A percentile compares a stretch with the other conserved stretches of the same genome.
Evolutionary conservation across 345 rosid species (phyloP).

Genomic region (Bruguiera parviflora): DNA sequence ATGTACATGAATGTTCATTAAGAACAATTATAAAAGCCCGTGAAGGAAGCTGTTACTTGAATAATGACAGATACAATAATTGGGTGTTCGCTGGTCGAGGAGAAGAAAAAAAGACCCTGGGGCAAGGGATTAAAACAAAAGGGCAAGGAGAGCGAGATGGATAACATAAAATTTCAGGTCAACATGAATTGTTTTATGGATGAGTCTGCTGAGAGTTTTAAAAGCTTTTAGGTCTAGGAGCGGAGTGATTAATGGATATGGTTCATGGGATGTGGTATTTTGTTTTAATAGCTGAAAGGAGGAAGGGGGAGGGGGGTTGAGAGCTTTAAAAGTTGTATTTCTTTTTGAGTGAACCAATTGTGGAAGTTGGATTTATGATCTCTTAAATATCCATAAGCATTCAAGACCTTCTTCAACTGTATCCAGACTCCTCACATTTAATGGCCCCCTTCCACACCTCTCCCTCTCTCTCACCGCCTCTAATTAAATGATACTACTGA

Average conservation of each 20-base stretch:
- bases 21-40: neutral
- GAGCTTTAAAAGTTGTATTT: conserved; percentile 42
- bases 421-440: conserved; percentile 42
- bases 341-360: conserved; percentile 38
- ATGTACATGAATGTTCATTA: neutral
- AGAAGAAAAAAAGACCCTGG: neutral
- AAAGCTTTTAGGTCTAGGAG: conserved; percentile 14
- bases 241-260: conserved; percentile 16
- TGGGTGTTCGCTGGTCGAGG: neutral
- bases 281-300: conserved; percentile 17
- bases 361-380: conserved; percentile 50
- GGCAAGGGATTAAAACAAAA: neutral
- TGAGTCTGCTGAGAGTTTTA: conserved; percentile 14
- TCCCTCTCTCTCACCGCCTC: conserved; percentile 40
- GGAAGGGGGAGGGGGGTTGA: conserved; percentile 29
- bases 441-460: conserved; percentile 21
- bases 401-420: conserved; percentile 51
- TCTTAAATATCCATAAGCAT: conserved; percentile 31
- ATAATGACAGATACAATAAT: neutral
- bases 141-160: neutral
- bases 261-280: conserved; percentile 18
- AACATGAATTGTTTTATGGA: conserved; percentile 2
- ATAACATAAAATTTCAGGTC: neutral
- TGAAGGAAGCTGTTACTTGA: neutral
- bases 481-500: conserved; percentile 12